phyloP scores from a whole-genome alignment of 176 grass and related monocot species.

The Oryza australiensis region DNA sequence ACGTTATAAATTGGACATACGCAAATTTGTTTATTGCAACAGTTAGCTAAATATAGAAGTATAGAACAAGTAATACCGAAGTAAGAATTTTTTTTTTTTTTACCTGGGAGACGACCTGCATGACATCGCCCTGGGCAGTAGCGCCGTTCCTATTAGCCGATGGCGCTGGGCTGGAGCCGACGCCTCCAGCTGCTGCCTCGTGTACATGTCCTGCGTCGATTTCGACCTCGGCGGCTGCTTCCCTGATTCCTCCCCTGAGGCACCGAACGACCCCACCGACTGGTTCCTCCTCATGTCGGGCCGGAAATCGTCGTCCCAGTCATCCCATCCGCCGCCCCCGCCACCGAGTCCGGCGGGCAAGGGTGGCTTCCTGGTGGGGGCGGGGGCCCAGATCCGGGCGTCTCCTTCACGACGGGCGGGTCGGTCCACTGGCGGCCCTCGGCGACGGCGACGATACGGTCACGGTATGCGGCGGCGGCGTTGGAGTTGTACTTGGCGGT shows the following conservation, averaged over 20 bases:
- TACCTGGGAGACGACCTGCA: constrained; percentile 94
- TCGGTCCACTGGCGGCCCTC: constrained; percentile 78
- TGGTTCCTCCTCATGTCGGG: constrained; percentile 87
- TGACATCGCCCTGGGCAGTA: constrained; percentile 63
- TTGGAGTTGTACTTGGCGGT: constrained; percentile 98
- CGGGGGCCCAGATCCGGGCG: constrained; percentile 55
- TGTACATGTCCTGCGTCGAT: constrained; percentile 86
- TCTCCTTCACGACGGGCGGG: constrained; percentile 76
- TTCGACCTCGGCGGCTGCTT: constrained; percentile 78
- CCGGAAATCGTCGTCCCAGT: constrained; percentile 78
- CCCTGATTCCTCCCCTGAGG: constrained; percentile 28
- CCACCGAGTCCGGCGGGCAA: constrained; percentile 34
- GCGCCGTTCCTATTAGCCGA: constrained; percentile 50
- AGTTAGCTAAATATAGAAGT: no score
- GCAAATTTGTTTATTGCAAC: not conserved
- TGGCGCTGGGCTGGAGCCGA: constrained; percentile 79
- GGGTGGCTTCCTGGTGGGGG: constrained; percentile 58
- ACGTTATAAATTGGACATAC: not conserved
- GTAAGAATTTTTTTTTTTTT: not conserved
- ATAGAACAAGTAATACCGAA: not conserved
- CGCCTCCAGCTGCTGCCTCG: constrained; percentile 63
- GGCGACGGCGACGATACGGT: constrained; percentile 77
- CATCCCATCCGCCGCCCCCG: constrained; percentile 70
- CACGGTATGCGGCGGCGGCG: constrained; percentile 76
- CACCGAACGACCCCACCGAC: constrained; percentile 59